These are phyloP conservation scores for Fusarium sacchari DNA, from an alignment of 2,329 filamentous ascomycete species.

Conservation along the genomic window DNA sequence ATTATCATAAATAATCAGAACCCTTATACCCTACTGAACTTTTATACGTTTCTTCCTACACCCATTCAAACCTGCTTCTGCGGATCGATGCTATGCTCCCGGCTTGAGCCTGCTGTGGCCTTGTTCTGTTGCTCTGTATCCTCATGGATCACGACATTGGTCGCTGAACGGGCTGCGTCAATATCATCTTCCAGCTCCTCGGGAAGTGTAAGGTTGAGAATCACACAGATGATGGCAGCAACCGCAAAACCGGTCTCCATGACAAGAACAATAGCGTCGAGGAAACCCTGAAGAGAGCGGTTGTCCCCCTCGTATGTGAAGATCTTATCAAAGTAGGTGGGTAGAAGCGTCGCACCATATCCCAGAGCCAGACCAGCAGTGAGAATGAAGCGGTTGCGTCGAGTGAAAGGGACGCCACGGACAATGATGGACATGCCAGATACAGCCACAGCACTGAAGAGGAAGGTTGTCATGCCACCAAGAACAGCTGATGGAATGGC, in stretches of 20 bases:
- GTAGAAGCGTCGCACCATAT: constrained; percentile 74
- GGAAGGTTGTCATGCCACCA: constrained; percentile 81
- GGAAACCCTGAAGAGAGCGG: constrained; percentile 74
- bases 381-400: constrained; percentile 83
- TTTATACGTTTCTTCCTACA: not conserved
- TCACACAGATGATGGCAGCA: constrained; percentile 75
- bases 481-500: constrained; percentile 75
- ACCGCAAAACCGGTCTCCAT: constrained; percentile 82
- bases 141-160: constrained; percentile 28
- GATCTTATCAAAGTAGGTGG: constrained; percentile 74
- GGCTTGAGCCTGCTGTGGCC: constrained; percentile 19
- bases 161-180: constrained; percentile 37
- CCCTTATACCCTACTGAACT: not conserved
- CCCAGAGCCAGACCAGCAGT: constrained; percentile 79
- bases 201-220: constrained; percentile 77
- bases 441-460: constrained; percentile 80
- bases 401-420: constrained; percentile 75
- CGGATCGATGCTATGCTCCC: constrained; percentile 40
- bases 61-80: constrained; percentile 26
- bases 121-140: constrained; percentile 9
- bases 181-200: constrained; percentile 77
- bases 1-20: not conserved
- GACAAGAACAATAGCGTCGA: constrained; percentile 77
- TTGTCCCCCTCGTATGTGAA: constrained; percentile 79
- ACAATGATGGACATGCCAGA: constrained; percentile 81